Evolutionary conservation across 2,329 filamentous ascomycete genomes (phyloP), one percentile per base, ranked within the genome.

Genomic region (Dothistroma septosporum): DNA sequence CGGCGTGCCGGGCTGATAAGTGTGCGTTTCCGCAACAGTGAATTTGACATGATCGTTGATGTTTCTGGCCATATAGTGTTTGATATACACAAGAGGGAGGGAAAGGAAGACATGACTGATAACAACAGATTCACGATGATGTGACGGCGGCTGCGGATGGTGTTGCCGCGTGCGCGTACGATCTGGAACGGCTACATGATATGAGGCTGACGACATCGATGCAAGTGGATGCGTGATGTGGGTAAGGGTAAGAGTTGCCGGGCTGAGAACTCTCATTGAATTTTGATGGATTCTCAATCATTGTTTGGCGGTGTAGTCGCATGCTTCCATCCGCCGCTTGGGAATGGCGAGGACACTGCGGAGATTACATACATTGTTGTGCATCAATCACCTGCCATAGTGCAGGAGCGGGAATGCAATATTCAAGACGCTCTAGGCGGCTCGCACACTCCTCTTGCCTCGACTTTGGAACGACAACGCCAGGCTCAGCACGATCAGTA

Each of bases 391-490:
- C 24, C 24, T 2, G 3, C 24, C 24, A 28, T 28, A 6, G 6
- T 28, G 3, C 24, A 28, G 24, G 6, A 28, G 24, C 24, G 24
- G 6, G 24, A 2, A 6, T 28, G 24, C 3, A 2, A 28, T 28
- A 28, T 16, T 12, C 35, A 16, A 12, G 16, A 4, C 35, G 16
- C 14, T n/a, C 41, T 2, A 19, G 8, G 41, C 24, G 32, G 22
- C 52, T 50, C 22, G 54, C 12, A 59, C 37, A 35, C 57, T 47
- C 21, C 35, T 12, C 61, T 63, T 70, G 32, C 66, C 68, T 28
- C 65, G 55, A 12, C 57, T 64, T 41, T 72, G 68, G 59, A 71
- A 72, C 7, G 69, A 68, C 41, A 71, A 54, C 16, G 65, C 33
- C 57, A 71, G 48, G 50, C 64, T 67, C 50, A 72, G 52, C 14